Evolutionary conservation across 2,329 filamentous ascomycete species (phyloP).

Genomic region (Raffaelea ambrosiae): DNA sequence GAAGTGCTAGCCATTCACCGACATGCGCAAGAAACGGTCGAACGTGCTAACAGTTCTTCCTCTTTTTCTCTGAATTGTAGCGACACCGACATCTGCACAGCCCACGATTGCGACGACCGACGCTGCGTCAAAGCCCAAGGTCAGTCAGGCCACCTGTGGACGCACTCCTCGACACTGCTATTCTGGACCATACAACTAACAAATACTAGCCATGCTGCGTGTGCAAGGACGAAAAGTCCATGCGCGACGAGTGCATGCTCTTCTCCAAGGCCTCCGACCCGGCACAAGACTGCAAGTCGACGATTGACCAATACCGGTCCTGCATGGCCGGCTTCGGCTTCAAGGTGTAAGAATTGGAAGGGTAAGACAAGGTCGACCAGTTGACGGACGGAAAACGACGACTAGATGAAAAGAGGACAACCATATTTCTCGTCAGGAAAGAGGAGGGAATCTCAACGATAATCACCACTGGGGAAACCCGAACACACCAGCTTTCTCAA

Average conservation of each 20-base stretch:
- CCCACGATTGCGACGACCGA: constrained; percentile 20
- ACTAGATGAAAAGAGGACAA: neutral
- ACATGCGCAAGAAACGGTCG: too few species aligned
- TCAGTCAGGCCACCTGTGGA: too few species aligned
- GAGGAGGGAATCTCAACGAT: too few species aligned
- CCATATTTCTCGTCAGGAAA: too few species aligned
- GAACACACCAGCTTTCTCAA: too few species aligned
- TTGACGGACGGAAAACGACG: neutral
- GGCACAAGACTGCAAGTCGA: constrained; percentile 70
- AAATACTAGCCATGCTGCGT: constrained; percentile 79
- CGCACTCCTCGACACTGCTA: neutral
- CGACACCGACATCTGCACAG: constrained; percentile 3
- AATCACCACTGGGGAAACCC: too few species aligned
- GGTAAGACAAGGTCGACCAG: neutral
- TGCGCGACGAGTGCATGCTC: constrained; percentile 97
- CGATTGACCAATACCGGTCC: constrained; percentile 76
- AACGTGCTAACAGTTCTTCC: too few species aligned
- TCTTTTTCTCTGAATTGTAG: too few species aligned
- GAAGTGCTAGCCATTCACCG: constrained; percentile 1
- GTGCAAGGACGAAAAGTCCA: constrained; percentile 89
- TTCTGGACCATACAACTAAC: neutral
- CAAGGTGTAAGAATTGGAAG: constrained; percentile 40
- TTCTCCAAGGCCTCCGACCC: constrained; percentile 83
- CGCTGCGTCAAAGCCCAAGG: constrained; percentile 33
- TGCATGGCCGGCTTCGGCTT: constrained; percentile 96